Evolutionary conservation across 805 yeast species (phyloP).

Genomic region (Candida yuanshanica): DNA sequence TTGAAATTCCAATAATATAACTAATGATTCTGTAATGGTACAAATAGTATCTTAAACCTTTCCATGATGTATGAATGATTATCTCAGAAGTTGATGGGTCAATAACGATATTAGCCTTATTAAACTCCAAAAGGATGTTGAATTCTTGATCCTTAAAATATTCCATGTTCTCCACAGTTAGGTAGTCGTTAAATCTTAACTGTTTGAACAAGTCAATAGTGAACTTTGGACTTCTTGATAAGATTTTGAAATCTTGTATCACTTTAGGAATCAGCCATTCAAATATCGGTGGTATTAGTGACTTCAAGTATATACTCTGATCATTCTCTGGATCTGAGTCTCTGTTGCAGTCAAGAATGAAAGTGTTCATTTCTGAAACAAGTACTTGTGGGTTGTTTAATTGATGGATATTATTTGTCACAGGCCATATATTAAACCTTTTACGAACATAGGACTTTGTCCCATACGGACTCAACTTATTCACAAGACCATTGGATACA

Average conservation of each 20-base stretch:
- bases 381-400: constrained; percentile 14
- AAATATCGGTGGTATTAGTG: constrained; percentile 15
- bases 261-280: constrained; percentile 16
- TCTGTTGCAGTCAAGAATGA: constrained; percentile 14
- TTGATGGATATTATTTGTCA: constrained; percentile 21
- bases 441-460: constrained; percentile 11
- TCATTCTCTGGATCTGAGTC: neutral
- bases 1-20: constrained; percentile 15
- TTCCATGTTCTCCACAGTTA: constrained; percentile 1
- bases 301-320: neutral
- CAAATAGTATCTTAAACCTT: constrained; percentile 20
- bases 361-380: constrained; percentile 16
- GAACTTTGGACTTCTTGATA: constrained; percentile 5
- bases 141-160: constrained; percentile 7
- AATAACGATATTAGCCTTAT: constrained; percentile 13
- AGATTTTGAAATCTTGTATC: constrained; percentile 5
- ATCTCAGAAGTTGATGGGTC: constrained; percentile 16
- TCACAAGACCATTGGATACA: constrained; percentile 12
- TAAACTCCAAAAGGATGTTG: constrained; percentile 20
- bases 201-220: constrained; percentile 12
- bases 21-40: constrained; percentile 19
- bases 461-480: constrained; percentile 13
- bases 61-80: constrained; percentile 17
- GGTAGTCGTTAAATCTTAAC: constrained; percentile 9
- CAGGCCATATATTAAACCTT: constrained; percentile 20